Evolutionary conservation across 768 basidiomycete genomes (phyloP).

Genomic region (Tubosaeta sp.): DNA sequence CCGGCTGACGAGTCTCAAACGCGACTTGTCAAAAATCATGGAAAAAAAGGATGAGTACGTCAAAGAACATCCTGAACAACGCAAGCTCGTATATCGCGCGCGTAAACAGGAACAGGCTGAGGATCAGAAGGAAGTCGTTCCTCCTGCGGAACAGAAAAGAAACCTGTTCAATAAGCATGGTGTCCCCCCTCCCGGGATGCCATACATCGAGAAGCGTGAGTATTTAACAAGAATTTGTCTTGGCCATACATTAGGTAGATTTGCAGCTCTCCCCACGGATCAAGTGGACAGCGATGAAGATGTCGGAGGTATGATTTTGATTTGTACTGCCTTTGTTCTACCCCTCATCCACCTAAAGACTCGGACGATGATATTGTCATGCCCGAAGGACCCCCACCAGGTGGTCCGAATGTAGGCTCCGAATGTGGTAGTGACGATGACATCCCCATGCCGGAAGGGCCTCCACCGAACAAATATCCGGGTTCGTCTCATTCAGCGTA

Average conservation of each 20-base stretch:
- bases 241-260: slow-evolving; percentile 1
- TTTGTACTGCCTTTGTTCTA: neutral
- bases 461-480: slow-evolving; percentile 43
- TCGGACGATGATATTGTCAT: slow-evolving; percentile 60
- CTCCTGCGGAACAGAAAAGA: slow-evolving; percentile 44
- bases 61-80: slow-evolving; percentile 88
- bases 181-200: slow-evolving; percentile 94
- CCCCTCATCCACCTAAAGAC: slow-evolving; percentile 6
- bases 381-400: slow-evolving; percentile 60
- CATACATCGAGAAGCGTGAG: slow-evolving; percentile 86
- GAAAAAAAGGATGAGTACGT: slow-evolving; percentile 91
- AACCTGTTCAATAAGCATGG: slow-evolving; percentile 81
- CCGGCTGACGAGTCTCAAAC: slow-evolving; percentile 67
- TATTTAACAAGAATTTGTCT: slow-evolving; percentile 8
- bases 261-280: slow-evolving; percentile 53
- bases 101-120: slow-evolving; percentile 42
- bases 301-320: slow-evolving; percentile 35
- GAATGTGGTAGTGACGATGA: slow-evolving; percentile 69
- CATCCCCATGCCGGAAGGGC: slow-evolving; percentile 85
- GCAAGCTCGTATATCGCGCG: slow-evolving; percentile 72
- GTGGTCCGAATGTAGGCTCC: slow-evolving; percentile 31
- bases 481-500: slow-evolving; percentile 12
- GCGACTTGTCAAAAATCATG: slow-evolving; percentile 75
- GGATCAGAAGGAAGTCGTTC: slow-evolving; percentile 38
- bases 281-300: slow-evolving; percentile 66